Conservation (phyloP, 148 eudicot species). For the Nyssa sinensis region DNA sequence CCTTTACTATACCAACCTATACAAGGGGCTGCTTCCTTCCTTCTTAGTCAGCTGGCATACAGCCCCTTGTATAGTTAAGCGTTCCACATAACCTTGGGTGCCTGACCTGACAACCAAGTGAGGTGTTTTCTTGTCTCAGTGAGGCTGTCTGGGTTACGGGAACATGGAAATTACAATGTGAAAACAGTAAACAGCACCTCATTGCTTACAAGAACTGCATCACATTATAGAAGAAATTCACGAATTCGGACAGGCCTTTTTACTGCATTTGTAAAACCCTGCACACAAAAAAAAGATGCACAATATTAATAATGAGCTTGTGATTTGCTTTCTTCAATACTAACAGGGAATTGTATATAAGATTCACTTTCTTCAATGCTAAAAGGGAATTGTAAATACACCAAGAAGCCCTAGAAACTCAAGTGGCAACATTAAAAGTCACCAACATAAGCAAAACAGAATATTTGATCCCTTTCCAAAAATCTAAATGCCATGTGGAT, state of each 20-base stretch:
- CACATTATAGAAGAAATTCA: constrained; percentile 49
- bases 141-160: neutral
- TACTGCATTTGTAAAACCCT: constrained; percentile 98
- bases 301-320: neutral
- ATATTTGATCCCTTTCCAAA: neutral
- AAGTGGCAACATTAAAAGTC: neutral
- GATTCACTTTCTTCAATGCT: neutral
- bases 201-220: neutral
- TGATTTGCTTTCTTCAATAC: neutral
- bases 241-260: constrained; percentile 86
- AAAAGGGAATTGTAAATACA: neutral
- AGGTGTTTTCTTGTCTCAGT: neutral
- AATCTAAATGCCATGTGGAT: neutral
- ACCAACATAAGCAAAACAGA: neutral
- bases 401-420: neutral
- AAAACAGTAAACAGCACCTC: neutral
- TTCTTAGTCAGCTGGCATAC: neutral
- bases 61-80: neutral
- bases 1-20: neutral
- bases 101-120: neutral
- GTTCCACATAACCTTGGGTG: neutral
- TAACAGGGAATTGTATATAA: neutral
- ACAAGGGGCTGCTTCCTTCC: neutral
- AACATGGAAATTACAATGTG: neutral
- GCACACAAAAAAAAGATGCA: constrained; percentile 28